These are phyloP conservation scores for Penicillium waksmanii DNA, from an alignment of 495 filamentous ascomycete genomes.

Conservation along the genomic window DNA sequence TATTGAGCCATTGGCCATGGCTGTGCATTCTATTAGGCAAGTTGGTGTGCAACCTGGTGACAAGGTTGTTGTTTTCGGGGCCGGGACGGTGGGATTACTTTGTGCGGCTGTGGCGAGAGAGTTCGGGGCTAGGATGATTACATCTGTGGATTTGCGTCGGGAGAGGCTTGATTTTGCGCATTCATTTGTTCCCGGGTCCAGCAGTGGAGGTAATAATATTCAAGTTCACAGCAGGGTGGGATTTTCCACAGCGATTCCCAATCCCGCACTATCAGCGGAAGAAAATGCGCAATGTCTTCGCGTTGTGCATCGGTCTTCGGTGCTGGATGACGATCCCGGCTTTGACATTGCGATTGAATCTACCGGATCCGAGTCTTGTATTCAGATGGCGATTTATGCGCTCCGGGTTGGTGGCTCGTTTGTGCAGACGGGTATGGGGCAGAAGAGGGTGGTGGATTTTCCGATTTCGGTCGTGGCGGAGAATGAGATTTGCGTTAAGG, in stretches of 20 bases:
- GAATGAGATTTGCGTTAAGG: slow-evolving; percentile 81
- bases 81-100: slow-evolving; percentile 82
- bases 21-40: slow-evolving; percentile 76
- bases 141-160: slow-evolving; percentile 76
- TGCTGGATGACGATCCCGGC: slow-evolving; percentile 41
- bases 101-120: slow-evolving; percentile 78
- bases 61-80: slow-evolving; percentile 79
- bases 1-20: slow-evolving; percentile 83
- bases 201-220: slow-evolving; percentile 37
- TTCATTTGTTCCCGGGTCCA: slow-evolving; percentile 57
- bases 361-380: slow-evolving; percentile 74
- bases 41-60: slow-evolving; percentile 70
- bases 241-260: slow-evolving; percentile 32
- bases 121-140: slow-evolving; percentile 73
- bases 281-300: slow-evolving; percentile 39
- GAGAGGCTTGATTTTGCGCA: slow-evolving; percentile 71
- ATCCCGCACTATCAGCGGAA: slow-evolving; percentile 22
- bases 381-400: slow-evolving; percentile 73
- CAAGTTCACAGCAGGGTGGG: neutral
- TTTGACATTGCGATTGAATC: slow-evolving; percentile 85
- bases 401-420: slow-evolving; percentile 75
- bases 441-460: slow-evolving; percentile 72
- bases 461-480: slow-evolving; percentile 80
- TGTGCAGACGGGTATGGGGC: slow-evolving; percentile 86
- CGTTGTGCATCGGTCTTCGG: slow-evolving; percentile 9